Base-by-base conservation (phyloP, 2,329 filamentous ascomycete species). In the Amauroascus niger region DNA sequence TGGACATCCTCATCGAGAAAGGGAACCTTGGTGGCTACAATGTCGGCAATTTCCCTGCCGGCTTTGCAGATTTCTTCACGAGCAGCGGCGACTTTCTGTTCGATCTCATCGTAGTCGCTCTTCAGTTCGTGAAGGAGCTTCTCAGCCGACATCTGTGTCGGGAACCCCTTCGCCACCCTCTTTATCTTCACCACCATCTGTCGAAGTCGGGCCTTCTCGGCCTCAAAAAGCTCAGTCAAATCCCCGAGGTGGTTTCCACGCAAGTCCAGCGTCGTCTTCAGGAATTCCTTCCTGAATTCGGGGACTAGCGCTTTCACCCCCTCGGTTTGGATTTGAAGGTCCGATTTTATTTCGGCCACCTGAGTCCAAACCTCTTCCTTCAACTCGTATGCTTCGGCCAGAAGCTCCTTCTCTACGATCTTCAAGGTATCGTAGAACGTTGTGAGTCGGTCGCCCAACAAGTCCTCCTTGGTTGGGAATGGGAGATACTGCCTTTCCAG, bases 161-260 rank as follows among this genome's bases (percentile, higher is more conserved):
- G 41, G 32, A 47, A 28, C 9, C 11, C 16, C 39, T 44, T 30
- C 7, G 22, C n/a, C 13, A 18, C 41, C 32, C 8, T 39, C 32
- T 39, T 30, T 3, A 51, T 33, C 16, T 20, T 43, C 3, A 16
- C 8, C 2, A 51, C 37, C 39, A 33, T 20, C 16, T 22, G 7
- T 35, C 35, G 18, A 7, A 53, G 50, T 8, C 41, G 32, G 22
- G 41, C 5, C 32, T 46, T 53, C 18, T 53, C 50, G 20, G 32
- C 14, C 33, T 37, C 22, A 41, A 53, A 53, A 11, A 39, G n/a
- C 16, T 47, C n/a, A 30, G 22, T 20, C 26, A 22, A 39, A 30
- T 30, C 20, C 20, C 32, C 41, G 11, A 46, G 50, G 24, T 46
- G 41, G 20, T 30, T 13, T 4, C 26, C 41, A 14, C 43, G 41